These are phyloP conservation scores for Periconia sp. DNA, from an alignment of 2,329 filamentous ascomycete genomes.

Conservation along the genomic window DNA sequence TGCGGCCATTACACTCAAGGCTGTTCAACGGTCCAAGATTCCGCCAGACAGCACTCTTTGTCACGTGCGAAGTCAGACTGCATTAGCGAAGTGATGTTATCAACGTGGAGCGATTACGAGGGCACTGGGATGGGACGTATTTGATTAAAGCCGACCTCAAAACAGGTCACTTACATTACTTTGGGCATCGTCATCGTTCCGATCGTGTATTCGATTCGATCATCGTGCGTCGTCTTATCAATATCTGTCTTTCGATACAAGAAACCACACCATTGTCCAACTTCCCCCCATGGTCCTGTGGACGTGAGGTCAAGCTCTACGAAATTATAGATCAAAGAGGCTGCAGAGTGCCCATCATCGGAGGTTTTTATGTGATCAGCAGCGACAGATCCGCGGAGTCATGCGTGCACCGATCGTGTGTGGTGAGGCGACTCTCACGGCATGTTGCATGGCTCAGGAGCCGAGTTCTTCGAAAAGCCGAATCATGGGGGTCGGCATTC, in stretches of 20 bases:
- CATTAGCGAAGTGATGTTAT: neutral
- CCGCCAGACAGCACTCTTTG: neutral
- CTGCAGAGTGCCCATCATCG: neutral
- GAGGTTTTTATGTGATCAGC: neutral
- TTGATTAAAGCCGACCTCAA: neutral
- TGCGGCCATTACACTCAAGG: neutral
- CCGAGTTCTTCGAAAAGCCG: conserved; percentile 10
- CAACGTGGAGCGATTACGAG: neutral
- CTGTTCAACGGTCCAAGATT: neutral
- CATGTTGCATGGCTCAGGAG: neutral
- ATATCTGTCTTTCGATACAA: neutral
- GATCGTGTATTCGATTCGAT: neutral
- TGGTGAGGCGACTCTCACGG: neutral
- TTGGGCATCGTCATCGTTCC: neutral
- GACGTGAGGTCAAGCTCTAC: neutral
- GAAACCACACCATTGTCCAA: neutral
- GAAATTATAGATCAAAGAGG: neutral
- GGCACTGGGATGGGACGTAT: neutral
- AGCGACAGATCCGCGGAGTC: neutral
- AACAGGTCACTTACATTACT: neutral
- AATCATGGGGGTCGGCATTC: conserved; percentile 27
- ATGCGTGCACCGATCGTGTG: neutral
- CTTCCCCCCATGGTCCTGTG: neutral
- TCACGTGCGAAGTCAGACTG: neutral
- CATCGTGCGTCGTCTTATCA: neutral